Conservation (phyloP, 768 basidiomycete species). For the Phylloporus sp. region DNA sequence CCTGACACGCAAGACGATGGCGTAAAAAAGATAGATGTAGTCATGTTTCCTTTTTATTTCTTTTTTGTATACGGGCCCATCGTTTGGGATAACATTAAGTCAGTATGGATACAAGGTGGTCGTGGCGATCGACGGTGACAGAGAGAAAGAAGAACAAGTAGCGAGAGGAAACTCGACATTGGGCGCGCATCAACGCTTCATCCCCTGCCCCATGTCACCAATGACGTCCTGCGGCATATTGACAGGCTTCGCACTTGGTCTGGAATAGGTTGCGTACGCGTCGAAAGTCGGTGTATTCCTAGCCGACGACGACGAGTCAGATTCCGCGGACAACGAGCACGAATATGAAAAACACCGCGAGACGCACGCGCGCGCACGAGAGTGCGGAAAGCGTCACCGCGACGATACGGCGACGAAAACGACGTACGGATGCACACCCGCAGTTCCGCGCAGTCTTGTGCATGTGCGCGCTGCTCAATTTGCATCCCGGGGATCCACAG, state of each 20-base stretch:
- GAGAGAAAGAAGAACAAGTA: not conserved
- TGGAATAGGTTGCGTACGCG: conserved; percentile 64
- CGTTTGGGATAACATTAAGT: not conserved
- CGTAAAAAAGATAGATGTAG: no score
- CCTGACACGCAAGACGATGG: no score
- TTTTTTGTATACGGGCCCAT: not conserved
- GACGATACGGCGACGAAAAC: not conserved
- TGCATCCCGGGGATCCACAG: conserved; percentile 48
- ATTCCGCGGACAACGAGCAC: not conserved
- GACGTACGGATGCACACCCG: conserved; percentile 42
- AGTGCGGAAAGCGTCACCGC: not conserved
- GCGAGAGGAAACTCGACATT: no score
- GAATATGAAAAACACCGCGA: not conserved
- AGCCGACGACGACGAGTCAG: not conserved
- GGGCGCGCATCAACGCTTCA: not conserved
- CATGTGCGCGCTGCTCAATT: conserved; percentile 50
- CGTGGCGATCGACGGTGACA: conserved; percentile 6
- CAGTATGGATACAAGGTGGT: conserved; percentile 1
- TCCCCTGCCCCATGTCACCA: conserved; percentile 15
- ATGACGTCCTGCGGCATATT: conserved; percentile 28
- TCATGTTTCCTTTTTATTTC: not conserved
- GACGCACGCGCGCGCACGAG: not conserved
- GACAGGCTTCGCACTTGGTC: conserved; percentile 56
- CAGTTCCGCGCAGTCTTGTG: conserved; percentile 59
- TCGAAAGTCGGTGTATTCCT: conserved; percentile 44